Evolutionary conservation across 2,329 filamentous ascomycete species (phyloP).

Genomic region (Periconia sp.): DNA sequence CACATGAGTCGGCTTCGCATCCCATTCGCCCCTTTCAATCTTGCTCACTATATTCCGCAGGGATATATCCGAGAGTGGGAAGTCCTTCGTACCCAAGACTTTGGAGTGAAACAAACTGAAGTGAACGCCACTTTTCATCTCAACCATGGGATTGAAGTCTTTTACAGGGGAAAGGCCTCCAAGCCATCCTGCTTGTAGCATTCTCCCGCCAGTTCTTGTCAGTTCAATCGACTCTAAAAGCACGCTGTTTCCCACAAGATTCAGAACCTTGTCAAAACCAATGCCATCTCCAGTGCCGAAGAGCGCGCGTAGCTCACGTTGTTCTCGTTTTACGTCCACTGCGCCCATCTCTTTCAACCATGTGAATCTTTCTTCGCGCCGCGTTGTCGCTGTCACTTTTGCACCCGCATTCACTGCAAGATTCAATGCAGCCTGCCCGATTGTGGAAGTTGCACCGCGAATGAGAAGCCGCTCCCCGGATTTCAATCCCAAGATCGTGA

Average conservation of each 20-base stretch:
- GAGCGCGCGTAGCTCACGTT: no score
- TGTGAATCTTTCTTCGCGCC: no score
- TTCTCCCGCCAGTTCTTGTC: constrained; percentile 42
- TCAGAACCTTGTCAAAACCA: constrained; percentile 11
- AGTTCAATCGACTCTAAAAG: constrained; percentile 47
- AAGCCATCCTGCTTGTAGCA: constrained; percentile 49
- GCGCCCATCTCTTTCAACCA: no score
- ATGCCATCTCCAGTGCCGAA: no score
- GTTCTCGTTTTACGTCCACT: no score
- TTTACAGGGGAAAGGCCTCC: constrained; percentile 49
- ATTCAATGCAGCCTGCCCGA: constrained; percentile 50
- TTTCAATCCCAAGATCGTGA: constrained; percentile 44
- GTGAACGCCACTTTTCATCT: constrained; percentile 55
- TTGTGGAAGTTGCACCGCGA: constrained; percentile 49
- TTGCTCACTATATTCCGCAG: constrained; percentile 47
- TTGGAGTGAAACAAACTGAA: constrained; percentile 54
- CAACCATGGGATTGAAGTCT: constrained; percentile 52
- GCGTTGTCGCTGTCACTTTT: no score
- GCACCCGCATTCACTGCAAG: constrained; percentile 45
- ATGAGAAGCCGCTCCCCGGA: constrained; percentile 46
- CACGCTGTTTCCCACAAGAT: constrained; percentile 13
- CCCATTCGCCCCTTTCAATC: constrained; percentile 37
- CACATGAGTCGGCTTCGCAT: constrained; percentile 11
- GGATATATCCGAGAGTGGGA: constrained; percentile 48
- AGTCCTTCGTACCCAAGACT: constrained; percentile 44